Evolutionary conservation across 352 stramenopile genomes (phyloP).

Genomic region (Pythium chondricola): DNA sequence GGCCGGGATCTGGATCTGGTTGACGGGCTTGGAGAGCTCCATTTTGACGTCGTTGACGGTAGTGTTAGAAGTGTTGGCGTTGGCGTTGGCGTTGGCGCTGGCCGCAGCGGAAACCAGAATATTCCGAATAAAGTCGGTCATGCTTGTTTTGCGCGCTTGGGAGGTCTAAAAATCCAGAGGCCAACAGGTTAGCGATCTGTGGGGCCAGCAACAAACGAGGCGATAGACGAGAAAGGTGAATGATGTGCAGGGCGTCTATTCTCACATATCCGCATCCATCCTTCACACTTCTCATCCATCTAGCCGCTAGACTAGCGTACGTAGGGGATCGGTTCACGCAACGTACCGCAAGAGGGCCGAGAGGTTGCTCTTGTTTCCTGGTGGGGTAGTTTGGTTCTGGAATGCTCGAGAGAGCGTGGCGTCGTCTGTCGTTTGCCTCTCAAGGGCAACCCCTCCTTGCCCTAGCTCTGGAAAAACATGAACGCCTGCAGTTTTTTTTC

Average conservation of each 20-base stretch:
- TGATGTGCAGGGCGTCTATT: neutral
- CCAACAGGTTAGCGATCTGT: too few species aligned
- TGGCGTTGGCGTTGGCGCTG: slow-evolving; percentile 5
- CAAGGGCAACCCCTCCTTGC: neutral
- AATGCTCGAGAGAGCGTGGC: neutral
- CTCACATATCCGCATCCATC: slow-evolving; percentile 7
- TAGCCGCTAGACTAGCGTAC: too few species aligned
- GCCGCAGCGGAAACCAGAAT: slow-evolving; percentile 49
- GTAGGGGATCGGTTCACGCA: too few species aligned
- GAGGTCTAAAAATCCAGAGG: too few species aligned
- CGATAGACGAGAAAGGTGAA: too few species aligned
- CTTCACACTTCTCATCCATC: neutral
- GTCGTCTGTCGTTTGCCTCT: neutral
- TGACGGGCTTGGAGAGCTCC: slow-evolving; percentile 34
- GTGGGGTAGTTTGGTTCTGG: slow-evolving; percentile 21
- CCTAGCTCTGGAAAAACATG: slow-evolving; percentile 13
- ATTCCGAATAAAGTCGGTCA: slow-evolving; percentile 76
- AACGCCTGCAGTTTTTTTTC: slow-evolving; percentile 13
- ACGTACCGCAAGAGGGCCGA: neutral
- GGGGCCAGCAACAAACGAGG: too few species aligned
- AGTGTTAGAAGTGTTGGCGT: neutral
- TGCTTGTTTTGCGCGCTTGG: slow-evolving; percentile 17
- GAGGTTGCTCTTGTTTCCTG: slow-evolving; percentile 8
- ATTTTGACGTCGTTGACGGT: neutral
- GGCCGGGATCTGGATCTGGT: slow-evolving; percentile 56